phyloP scores from a whole-genome alignment of 208 protist species.

The Porcisia hertigi region DNA sequence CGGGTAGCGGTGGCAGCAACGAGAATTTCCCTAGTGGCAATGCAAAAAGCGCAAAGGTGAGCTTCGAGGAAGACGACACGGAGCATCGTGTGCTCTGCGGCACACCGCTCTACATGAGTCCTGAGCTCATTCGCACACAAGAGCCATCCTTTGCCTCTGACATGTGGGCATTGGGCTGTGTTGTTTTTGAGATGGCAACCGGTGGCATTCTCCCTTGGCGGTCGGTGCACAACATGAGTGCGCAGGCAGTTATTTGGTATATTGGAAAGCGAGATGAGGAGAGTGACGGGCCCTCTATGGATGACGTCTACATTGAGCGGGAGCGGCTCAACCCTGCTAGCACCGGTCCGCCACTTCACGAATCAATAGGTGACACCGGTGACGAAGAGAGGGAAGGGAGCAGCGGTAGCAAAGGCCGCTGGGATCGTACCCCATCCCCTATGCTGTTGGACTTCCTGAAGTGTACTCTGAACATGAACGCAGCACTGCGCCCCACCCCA shows the following conservation, averaged over 20 bases:
- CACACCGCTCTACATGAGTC: conserved; percentile 88
- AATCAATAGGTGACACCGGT: not conserved
- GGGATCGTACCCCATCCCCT: conserved; percentile 34
- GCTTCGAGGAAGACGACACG: conserved; percentile 1
- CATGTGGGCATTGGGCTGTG: conserved; percentile 89
- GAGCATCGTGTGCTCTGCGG: conserved; percentile 49
- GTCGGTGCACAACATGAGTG: conserved; percentile 49
- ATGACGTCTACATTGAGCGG: conserved; percentile 39
- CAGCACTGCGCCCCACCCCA: conserved; percentile 47
- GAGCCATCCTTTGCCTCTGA: conserved; percentile 73
- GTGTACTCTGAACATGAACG: conserved; percentile 51
- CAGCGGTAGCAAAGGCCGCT: not conserved
- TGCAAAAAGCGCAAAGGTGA: not conserved
- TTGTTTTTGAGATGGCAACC: conserved; percentile 91
- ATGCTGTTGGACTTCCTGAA: conserved; percentile 67
- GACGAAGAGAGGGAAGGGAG: not conserved
- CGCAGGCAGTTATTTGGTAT: conserved; percentile 57
- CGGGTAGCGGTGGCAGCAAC: not conserved
- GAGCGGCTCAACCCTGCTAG: conserved; percentile 18
- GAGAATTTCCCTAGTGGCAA: conserved; percentile 2
- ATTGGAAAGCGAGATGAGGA: conserved; percentile 49
- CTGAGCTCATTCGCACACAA: conserved; percentile 69
- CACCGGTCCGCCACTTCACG: not conserved
- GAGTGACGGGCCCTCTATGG: conserved; percentile 34
- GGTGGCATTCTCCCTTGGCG: conserved; percentile 74